Percentiles rank a stretch among this genome's conserved stretches.
phyloP scores from a whole-genome alignment of 2,329 filamentous ascomycete species.

The Fusarium torreyae region DNA sequence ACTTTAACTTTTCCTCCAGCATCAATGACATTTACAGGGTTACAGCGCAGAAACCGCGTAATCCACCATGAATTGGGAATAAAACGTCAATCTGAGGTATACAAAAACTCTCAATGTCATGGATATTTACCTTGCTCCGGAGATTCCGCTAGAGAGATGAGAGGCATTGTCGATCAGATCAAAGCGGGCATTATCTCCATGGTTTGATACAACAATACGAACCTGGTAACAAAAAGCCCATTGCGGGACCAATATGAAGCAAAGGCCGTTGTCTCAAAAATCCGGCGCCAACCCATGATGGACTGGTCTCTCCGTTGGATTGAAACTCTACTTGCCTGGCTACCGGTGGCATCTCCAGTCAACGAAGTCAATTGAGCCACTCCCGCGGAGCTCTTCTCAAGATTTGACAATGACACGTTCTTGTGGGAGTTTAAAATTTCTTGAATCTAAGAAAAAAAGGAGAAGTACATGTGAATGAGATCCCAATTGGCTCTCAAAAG shows the following conservation, averaged over 20 bases:
- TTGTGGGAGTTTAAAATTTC: not conserved
- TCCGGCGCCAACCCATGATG: constrained; percentile 10
- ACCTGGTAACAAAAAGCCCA: too few relatives aligned
- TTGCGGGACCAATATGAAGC: not conserved
- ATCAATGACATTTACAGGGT: not conserved
- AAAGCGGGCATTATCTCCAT: not conserved
- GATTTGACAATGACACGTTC: constrained; percentile 1
- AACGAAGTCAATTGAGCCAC: constrained; percentile 8
- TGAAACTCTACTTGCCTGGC: constrained; percentile 1
- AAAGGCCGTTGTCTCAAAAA: constrained; percentile 18
- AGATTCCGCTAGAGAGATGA: not conserved
- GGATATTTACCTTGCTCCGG: not conserved
- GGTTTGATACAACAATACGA: constrained; percentile 6
- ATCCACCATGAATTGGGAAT: not conserved
- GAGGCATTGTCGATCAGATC: constrained; percentile 5
- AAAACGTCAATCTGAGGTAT: constrained; percentile 8
- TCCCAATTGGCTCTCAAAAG: not conserved
- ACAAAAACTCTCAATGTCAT: not conserved
- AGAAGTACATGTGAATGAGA: not conserved
- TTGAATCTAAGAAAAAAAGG: not conserved
- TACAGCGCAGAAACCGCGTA: not conserved
- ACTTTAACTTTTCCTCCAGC: not conserved
- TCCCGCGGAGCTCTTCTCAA: not conserved
- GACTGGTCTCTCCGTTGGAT: not conserved
- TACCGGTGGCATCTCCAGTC: constrained; percentile 6